phyloP scores from a whole-genome alignment of 2,329 filamentous ascomycete species.

The Chaetomiaceae sp. region DNA sequence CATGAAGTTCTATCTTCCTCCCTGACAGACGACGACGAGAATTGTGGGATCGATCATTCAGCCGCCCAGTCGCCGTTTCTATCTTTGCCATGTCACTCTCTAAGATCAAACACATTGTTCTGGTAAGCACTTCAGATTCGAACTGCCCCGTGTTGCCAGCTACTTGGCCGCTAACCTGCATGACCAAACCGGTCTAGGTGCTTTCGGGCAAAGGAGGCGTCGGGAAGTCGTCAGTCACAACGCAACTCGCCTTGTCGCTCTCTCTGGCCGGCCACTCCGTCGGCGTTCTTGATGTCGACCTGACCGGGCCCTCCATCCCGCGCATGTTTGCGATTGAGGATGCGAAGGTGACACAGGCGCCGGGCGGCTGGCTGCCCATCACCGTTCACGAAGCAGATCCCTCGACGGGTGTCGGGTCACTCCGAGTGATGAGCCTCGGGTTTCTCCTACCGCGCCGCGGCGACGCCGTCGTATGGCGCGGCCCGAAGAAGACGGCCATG shows the following conservation, averaged over 20 bases:
- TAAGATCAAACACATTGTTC: constrained; percentile 69
- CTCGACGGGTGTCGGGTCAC: constrained; percentile 49
- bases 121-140: too few relatives aligned
- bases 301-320: constrained; percentile 94
- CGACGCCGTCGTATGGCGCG: constrained; percentile 94
- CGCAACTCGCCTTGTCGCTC: constrained; percentile 86
- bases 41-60: too few relatives aligned
- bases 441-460: constrained; percentile 78
- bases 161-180: constrained; percentile 7
- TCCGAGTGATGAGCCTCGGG: constrained; percentile 86
- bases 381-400: constrained; percentile 62
- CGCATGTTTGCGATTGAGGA: constrained; percentile 87
- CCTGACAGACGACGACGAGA: too few relatives aligned
- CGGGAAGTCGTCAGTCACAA: constrained; percentile 96
- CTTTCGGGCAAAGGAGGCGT: constrained; percentile 97
- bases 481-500: constrained; percentile 99
- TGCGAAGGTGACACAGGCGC: constrained; percentile 83
- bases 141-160: background rate
- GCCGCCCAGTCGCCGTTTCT: too few relatives aligned
- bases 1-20: constrained; percentile 10
- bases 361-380: constrained; percentile 88
- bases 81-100: constrained; percentile 52
- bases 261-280: constrained; percentile 81
- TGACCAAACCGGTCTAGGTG: constrained; percentile 38
- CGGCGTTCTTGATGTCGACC: constrained; percentile 90